These are phyloP conservation scores for Talaromyces thailandensis DNA, from an alignment of 495 filamentous ascomycete species.

Conservation along the genomic window DNA sequence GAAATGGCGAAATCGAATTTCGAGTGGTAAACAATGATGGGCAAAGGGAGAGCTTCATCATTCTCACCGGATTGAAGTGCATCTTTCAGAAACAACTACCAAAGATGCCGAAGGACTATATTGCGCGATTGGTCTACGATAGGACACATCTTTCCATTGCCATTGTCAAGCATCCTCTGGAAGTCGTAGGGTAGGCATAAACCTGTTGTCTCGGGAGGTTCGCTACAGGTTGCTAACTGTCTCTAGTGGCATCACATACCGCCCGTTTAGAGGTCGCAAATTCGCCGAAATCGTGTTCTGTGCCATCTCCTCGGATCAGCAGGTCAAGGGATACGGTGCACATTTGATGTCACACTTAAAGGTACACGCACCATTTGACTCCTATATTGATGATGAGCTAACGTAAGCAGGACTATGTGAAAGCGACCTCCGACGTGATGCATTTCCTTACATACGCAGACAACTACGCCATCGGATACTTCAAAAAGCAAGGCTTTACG, in stretches of 20 bases:
- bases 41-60: slow-evolving; percentile 77
- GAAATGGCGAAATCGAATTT: slow-evolving; percentile 93
- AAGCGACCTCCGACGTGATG: slow-evolving; percentile 93
- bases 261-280: slow-evolving; percentile 83
- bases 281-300: slow-evolving; percentile 99
- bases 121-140: slow-evolving; percentile 93
- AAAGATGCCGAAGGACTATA: slow-evolving; percentile 99
- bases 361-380: slow-evolving; percentile 22
- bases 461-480: slow-evolving; percentile 98
- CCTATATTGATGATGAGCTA: slow-evolving; percentile 3
- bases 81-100: slow-evolving; percentile 98
- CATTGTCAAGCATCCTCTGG: slow-evolving; percentile 91
- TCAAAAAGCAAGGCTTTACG: slow-evolving; percentile 98
- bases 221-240: slow-evolving; percentile 10
- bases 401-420: slow-evolving; percentile 71
- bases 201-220: background rate
- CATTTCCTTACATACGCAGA: slow-evolving; percentile 98
- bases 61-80: slow-evolving; percentile 91
- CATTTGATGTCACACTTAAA: slow-evolving; percentile 98
- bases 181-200: slow-evolving; percentile 66
- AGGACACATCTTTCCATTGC: slow-evolving; percentile 93
- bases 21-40: slow-evolving; percentile 97
- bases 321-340: slow-evolving; percentile 96
- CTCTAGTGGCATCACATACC: slow-evolving; percentile 82
- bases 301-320: slow-evolving; percentile 94